Evolutionary conservation across 2,329 filamentous ascomycete genomes (phyloP), one percentile per base, ranked within the genome.

Genomic region (Fusarium denticulatum): DNA sequence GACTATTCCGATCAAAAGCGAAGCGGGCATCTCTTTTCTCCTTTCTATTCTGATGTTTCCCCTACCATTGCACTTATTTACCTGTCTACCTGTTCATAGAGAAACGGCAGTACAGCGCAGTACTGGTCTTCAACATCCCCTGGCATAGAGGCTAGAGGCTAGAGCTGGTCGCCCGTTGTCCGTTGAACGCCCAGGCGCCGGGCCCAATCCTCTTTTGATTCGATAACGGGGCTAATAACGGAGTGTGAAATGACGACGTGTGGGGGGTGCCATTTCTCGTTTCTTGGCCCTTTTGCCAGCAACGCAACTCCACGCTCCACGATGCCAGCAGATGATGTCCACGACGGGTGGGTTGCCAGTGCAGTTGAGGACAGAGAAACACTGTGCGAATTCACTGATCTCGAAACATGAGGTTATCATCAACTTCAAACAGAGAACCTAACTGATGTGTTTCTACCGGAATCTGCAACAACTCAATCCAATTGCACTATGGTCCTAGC

Each of bases 171-270:
- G 65, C 72, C 71, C 73, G 71, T 72, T 73, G 67, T 76, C 67
- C 64, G 70, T 76, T 72, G 64, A 76, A 75, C 69, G 67, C 67
- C 71, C 68, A 69, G 73, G 52, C 75, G 67, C 73, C 63, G 52
- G 39, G 22, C 43, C 61, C 55, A 72, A 67, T 47, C 74, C 72
- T 65, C 66, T 76, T 77, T 75, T 77, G 76, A 78, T 77, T 78
- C 73, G 76, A 73, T 65, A 76, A 74, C 67, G 64, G 68, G 70
- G 64, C 76, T 78, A 78, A 78, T 76, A 76, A 78, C 67, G 74
- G 74, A 69, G 58, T 69, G 64, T 74, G 73, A 77, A 78, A 78
- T 77, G 76, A 78, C 74, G 75, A 78, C 62, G 69, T 77, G 76
- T 77, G 76, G 76, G 76, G 76, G 73, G 70, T 71, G 67, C 58